Base-by-base conservation (phyloP, 345 rosid genomes). In the Moricandia arvensis region DNA sequence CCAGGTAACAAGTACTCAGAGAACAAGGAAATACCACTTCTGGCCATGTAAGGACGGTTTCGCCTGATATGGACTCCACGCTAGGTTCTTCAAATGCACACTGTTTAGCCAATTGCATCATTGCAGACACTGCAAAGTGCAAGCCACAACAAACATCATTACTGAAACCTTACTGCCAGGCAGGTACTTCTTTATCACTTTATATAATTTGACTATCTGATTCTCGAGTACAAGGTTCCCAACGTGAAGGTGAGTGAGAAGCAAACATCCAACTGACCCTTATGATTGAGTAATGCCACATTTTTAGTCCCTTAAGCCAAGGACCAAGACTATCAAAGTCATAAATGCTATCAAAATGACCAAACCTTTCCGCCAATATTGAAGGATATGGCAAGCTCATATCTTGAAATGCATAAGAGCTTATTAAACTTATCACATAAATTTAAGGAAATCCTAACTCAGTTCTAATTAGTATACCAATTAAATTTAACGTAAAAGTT, bases 81-180 rank as follows among this genome's bases (percentile, higher is more conserved):
- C 89, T 87, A 49, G 97, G 99, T 81, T 91, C 99, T 79, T 95
- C 97, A 80, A 90, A 92, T 4, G 97, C 99, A 81, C 96, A 89
- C 72, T 89, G 97, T 83, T 89, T 92, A 64, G 99, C 99, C 63
- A 94, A 76, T 17, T 89, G 93, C 91, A 94, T 60, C 97, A 94
- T 87, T 67, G 97, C 92, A 84, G 99, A 92, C 99, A 95, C 97
- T 92, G 87, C 80, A 79, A 77, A 92, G 97, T 91, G 86, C 80
- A 79, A 75, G 73, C 80, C 81, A 75, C 33, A 80, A 41, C 59
- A 69, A 53, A 72, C 45, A 79, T 35, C 65, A 68, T 61, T 58
- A 72, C 49, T 8, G 37, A 33, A 80, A 71, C 51, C 66, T 21
- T 54, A 16, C 34, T 5, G 8, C 4, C 30, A 26, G 38, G 54